phyloP scores from a whole-genome alignment of 352 stramenopile species.

The Pythium grandisporangium region DNA sequence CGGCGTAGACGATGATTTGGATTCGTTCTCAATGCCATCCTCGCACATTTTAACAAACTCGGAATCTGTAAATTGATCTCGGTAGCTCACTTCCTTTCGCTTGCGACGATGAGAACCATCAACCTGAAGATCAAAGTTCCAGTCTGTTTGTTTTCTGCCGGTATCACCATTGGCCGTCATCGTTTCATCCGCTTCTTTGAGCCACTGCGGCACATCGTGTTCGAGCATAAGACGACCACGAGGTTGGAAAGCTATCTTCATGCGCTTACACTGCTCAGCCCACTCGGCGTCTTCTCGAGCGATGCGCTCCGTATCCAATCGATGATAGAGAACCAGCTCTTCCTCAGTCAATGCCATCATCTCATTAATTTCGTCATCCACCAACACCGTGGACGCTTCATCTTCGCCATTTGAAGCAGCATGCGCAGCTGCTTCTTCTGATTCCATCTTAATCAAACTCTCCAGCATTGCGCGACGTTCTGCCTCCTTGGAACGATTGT shows the following conservation, averaged over 20 bases:
- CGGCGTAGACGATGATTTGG: conserved; percentile 8
- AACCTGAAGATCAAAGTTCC: conserved; percentile 50
- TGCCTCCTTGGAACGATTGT: conserved; percentile 81
- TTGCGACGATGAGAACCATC: conserved; percentile 43
- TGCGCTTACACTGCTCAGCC: conserved; percentile 55
- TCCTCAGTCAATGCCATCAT: conserved; percentile 87
- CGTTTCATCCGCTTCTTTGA: conserved; percentile 56
- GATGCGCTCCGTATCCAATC: conserved; percentile 54
- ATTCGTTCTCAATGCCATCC: conserved; percentile 54
- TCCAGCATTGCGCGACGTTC: conserved; percentile 80
- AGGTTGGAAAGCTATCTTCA: conserved; percentile 24
- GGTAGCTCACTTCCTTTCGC: conserved; percentile 81
- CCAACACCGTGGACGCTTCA: conserved; percentile 48
- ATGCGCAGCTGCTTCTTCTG: conserved; percentile 62
- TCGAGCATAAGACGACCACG: conserved; percentile 63
- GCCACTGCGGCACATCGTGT: conserved; percentile 63
- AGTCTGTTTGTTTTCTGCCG: conserved; percentile 42
- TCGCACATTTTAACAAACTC: conserved; percentile 87
- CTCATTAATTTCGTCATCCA: conserved; percentile 84
- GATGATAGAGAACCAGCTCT: conserved; percentile 72
- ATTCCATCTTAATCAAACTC: conserved; percentile 85
- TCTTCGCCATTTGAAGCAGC: conserved; percentile 53
- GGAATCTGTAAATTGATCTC: conserved; percentile 76
- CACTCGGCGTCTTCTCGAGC: conserved; percentile 56
- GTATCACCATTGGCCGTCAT: conserved; percentile 15